Percentiles rank a stretch among this genome's conserved stretches.
Evolutionary conservation across 1,284 basidiomycete species (phyloP).

Genomic region (Austropuccinia psidii): DNA sequence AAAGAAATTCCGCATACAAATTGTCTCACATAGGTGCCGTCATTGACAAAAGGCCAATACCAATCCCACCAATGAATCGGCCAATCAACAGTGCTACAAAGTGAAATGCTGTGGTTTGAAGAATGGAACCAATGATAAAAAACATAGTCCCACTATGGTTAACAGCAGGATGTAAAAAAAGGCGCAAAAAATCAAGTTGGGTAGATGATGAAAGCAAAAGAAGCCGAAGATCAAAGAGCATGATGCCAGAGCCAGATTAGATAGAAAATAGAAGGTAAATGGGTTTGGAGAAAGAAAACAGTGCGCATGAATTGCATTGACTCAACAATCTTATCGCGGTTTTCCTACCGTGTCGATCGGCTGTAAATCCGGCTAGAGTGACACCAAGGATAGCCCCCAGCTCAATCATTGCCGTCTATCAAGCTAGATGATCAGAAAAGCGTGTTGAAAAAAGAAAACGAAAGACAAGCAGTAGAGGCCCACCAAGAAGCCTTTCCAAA

Average conservation of each 20-base stretch:
- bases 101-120: slow-evolving; percentile 45
- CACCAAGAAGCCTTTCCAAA: slow-evolving; percentile 37
- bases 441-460: slow-evolving; percentile 16
- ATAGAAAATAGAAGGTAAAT: neutral
- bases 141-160: slow-evolving; percentile 42
- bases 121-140: slow-evolving; percentile 47
- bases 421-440: neutral
- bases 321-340: slow-evolving; percentile 39
- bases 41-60: slow-evolving; percentile 39
- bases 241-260: too few relatives aligned
- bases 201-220: neutral
- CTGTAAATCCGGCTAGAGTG: slow-evolving; percentile 41
- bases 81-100: slow-evolving; percentile 43
- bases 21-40: slow-evolving; percentile 37
- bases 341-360: slow-evolving; percentile 43
- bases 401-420: slow-evolving; percentile 45
- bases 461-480: slow-evolving; percentile 35
- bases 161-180: neutral
- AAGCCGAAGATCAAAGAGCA: neutral
- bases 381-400: slow-evolving; percentile 46
- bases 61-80: slow-evolving; percentile 40
- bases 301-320: neutral
- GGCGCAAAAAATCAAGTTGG: too few relatives aligned
- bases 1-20: neutral
- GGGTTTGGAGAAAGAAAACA: neutral